Evolutionary conservation across 208 protist species (phyloP), one percentile per base, ranked within the genome.

Genomic region (Leptomonas pyrrhocoris): DNA sequence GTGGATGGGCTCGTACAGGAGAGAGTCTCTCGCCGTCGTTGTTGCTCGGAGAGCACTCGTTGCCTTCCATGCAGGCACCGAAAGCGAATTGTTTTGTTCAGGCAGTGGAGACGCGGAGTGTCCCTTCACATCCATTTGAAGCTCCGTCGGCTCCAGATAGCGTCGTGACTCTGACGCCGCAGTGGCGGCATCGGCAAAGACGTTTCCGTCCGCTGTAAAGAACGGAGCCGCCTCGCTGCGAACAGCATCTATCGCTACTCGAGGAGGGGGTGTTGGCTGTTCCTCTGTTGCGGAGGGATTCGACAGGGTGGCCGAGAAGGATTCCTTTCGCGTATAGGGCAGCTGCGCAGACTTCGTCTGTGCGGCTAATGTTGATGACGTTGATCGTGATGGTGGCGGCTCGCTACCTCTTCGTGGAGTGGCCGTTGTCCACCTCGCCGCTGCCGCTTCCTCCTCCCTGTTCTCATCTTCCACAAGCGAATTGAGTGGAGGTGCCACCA

Each of bases 1-100:
- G 58, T 67, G 63, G 42, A 72, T 61, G 6, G 72, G 72, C 58
- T 72, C 64, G 72, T 77, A 77, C 55, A 46, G 23, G 2, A n/a
- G 4, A 23, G 48, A 21, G 23, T 45, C 48, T 1, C 25, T 0
- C 23, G 48, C 31, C 1, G 60, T 2, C 6, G 60, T 53, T 45
- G 51, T 11, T 57, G 15, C 8, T 2, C 8, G 15, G 54, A 25
- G 16, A n/a, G n/a, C 21, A 23, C n/a, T 6, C 34, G 34, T 1
- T 45, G 46, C 16, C 43, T 51, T 63, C 58, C 38, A 63, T 27
- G 58, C n/a, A 2, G 58, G 27, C 43, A 43, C 18, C 12, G 48
- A 13, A n/a, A 53, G 48, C 2, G 48, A 28, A 5, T 11, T 6
- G 48, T 28, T 28, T 13, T 21, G 21, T 5, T 11, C 48, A 53